phyloP scores from a whole-genome alignment of 805 yeast genomes.

The Zygosaccharomyces pseudorouxii region DNA sequence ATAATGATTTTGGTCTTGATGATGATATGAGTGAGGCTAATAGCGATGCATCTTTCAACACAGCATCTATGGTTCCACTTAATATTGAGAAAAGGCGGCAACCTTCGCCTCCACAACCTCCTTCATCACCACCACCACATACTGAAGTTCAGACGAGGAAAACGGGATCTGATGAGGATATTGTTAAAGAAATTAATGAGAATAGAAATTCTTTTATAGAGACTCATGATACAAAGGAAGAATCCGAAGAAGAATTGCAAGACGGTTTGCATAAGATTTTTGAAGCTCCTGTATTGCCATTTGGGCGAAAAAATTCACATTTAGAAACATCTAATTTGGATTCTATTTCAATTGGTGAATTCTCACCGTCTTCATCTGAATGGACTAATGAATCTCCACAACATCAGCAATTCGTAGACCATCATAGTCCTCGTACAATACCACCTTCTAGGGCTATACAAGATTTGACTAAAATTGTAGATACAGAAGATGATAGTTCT shows the following conservation, averaged over 20 bases:
- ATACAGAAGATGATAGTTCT: conserved; percentile 6
- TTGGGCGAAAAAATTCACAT: conserved; percentile 18
- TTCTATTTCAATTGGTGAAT: conserved; percentile 43
- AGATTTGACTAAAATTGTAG: conserved; percentile 39
- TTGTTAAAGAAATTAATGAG: conserved; percentile 3
- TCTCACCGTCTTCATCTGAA: conserved; percentile 44
- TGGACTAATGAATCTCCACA: conserved; percentile 40
- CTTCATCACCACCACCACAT: conserved; percentile 12
- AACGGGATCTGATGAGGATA: conserved; percentile 1
- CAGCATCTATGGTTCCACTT: conserved; percentile 28
- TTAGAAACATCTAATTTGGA: conserved; percentile 34
- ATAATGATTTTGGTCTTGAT: conserved; percentile 14
- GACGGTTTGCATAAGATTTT: conserved; percentile 26
- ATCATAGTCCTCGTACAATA: conserved; percentile 23
- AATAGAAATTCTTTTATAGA: conserved; percentile 4
- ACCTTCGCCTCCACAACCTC: conserved; percentile 2
- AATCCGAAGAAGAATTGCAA: conserved; percentile 18
- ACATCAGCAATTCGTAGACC: conserved; percentile 17
- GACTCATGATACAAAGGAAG: conserved; percentile 7
- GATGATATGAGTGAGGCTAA: conserved; percentile 32
- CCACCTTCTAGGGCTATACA: conserved; percentile 41
- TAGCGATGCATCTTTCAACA: conserved; percentile 34
- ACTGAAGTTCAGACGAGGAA: conserved; percentile 11
- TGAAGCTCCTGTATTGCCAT: conserved; percentile 31
- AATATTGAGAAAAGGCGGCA: conserved; percentile 25